Evolutionary conservation across 2,329 filamentous ascomycete species (phyloP).

Genomic region (Exophiala aquamarina): DNA sequence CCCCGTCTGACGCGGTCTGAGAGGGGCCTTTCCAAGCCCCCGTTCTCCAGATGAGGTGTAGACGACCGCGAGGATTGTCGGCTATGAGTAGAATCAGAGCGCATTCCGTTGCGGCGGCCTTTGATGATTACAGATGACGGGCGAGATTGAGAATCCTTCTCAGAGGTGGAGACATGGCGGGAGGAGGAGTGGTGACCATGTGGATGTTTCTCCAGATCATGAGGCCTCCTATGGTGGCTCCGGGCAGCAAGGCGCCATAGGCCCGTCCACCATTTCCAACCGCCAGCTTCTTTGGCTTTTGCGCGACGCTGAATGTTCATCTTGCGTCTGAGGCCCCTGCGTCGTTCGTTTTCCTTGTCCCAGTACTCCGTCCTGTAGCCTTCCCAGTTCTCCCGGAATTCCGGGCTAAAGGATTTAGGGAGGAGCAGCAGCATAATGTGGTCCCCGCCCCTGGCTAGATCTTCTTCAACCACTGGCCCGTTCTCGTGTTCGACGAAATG

Average conservation of each 20-base stretch:
- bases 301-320: constrained; percentile 65
- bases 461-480: constrained; percentile 70
- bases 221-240: constrained; percentile 17
- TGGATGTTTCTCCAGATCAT: constrained; percentile 30
- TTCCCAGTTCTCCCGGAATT: constrained; percentile 97
- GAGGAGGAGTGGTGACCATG: constrained; percentile 25
- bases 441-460: constrained; percentile 85
- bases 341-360: constrained; percentile 92
- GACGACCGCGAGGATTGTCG: constrained; percentile 25
- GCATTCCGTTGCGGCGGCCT: constrained; percentile 9
- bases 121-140: constrained; percentile 6
- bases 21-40: constrained; percentile 10
- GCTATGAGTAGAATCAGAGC: constrained; percentile 25
- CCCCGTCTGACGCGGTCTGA: constrained; percentile 25
- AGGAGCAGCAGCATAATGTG: constrained; percentile 87
- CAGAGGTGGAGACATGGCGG: constrained; percentile 10
- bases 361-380: constrained; percentile 92
- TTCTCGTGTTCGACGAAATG: constrained; percentile 68
- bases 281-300: constrained; percentile 65
- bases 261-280: constrained; percentile 85
- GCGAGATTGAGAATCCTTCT: constrained; percentile 13
- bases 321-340: constrained; percentile 69
- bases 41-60: constrained; percentile 26
- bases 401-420: constrained; percentile 91
- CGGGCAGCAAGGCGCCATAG: constrained; percentile 51